Conservation (phyloP, 2,329 filamentous ascomycete genomes). For the Fusarium sp. region DNA sequence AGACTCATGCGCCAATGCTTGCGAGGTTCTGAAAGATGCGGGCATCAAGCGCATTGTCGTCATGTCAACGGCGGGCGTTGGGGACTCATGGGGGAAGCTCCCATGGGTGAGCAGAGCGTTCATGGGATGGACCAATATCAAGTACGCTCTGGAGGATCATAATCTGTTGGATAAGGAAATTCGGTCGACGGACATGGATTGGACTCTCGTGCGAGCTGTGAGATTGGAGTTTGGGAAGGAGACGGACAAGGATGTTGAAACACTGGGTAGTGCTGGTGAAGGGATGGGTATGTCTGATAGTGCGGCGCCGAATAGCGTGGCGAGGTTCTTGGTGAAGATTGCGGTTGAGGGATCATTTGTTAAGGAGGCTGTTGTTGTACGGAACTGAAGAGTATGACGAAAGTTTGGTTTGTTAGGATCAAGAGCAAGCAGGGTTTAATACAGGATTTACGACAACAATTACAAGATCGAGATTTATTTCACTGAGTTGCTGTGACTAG, state of each 20-base stretch:
- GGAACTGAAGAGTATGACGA: neutral
- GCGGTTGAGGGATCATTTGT: constrained; percentile 44
- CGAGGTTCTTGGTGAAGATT: constrained; percentile 51
- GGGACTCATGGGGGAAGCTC: constrained; percentile 52
- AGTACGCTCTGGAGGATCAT: constrained; percentile 55
- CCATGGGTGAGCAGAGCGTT: constrained; percentile 52
- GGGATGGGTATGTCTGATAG: constrained; percentile 50
- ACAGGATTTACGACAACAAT: accelerated
- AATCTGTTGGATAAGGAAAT: constrained; percentile 53
- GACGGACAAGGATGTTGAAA: constrained; percentile 35
- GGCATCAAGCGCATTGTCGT: constrained; percentile 51
- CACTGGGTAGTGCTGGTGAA: constrained; percentile 46
- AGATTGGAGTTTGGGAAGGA: constrained; percentile 46
- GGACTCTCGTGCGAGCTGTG: constrained; percentile 52
- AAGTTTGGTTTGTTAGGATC: accelerated
- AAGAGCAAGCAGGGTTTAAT: neutral
- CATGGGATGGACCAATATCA: constrained; percentile 55
- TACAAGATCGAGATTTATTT: accelerated
- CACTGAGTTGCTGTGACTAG: accelerated
- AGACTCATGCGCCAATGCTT: constrained; percentile 52
- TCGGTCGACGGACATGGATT: constrained; percentile 49
- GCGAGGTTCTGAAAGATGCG: constrained; percentile 48
- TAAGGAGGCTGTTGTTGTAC: constrained; percentile 35
- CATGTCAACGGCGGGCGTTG: constrained; percentile 55
- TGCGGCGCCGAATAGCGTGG: constrained; percentile 45